Percentiles rank a stretch among this genome's conserved stretches.
Evolutionary conservation across 352 stramenopile species (phyloP).

Genomic region (Thalassiosira livingstoniorum): DNA sequence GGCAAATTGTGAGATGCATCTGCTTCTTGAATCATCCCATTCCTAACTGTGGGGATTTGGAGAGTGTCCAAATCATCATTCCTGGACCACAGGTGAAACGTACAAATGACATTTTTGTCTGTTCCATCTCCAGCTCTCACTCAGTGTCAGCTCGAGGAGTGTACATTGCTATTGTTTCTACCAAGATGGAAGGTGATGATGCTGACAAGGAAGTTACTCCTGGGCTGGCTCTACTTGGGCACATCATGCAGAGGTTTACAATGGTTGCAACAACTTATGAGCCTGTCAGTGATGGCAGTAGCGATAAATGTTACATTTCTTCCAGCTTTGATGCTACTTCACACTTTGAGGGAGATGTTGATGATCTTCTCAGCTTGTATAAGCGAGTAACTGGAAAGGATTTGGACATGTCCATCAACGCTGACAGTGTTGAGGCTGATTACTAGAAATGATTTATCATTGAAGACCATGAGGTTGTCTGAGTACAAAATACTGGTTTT

Average conservation of each 20-base stretch:
- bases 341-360: conserved; percentile 97
- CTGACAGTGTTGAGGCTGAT: conserved; percentile 93
- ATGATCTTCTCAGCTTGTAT: conserved; percentile 97
- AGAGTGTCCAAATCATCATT: conserved; percentile 99
- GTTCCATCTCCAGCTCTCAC: conserved; percentile 93
- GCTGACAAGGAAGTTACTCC: conserved; percentile 94
- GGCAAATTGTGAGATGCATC: conserved; percentile 97
- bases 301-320: conserved; percentile 98
- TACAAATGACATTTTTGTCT: conserved; percentile 99
- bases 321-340: conserved; percentile 93
- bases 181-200: conserved; percentile 95
- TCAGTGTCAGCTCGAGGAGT: conserved; percentile 95
- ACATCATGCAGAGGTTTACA: conserved; percentile 97
- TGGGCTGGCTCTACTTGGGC: conserved; percentile 94
- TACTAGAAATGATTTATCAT: conserved; percentile 72
- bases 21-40: conserved; percentile 99
- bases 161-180: conserved; percentile 99
- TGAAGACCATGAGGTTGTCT: background rate
- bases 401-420: conserved; percentile 98
- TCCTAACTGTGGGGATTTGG: conserved; percentile 95
- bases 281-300: conserved; percentile 90
- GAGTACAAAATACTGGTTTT: too few relatives aligned
- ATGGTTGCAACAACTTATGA: conserved; percentile 95
- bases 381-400: conserved; percentile 97
- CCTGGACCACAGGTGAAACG: conserved; percentile 94